Percentiles rank a stretch among this genome's conserved stretches.
These are phyloP conservation scores for Rhizopogon vulgaris DNA, from an alignment of 768 basidiomycete species.

Conservation along the genomic window DNA sequence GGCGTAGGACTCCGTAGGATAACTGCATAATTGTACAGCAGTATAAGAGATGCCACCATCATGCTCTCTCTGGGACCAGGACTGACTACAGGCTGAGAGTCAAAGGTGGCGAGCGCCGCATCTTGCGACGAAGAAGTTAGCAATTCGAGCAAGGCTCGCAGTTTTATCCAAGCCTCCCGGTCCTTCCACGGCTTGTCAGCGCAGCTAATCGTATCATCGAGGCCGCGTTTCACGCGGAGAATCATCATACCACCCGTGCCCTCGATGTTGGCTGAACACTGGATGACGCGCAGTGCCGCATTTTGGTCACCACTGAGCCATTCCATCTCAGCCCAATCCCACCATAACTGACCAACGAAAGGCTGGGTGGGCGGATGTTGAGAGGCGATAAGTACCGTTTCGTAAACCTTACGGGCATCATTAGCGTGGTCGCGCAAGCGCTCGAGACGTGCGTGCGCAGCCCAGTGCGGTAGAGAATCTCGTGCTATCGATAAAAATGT, in stretches of 20 bases:
- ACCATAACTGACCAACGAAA: conserved; percentile 54
- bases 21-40: conserved; percentile 56
- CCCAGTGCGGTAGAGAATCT: conserved; percentile 62
- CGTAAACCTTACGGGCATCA: conserved; percentile 75
- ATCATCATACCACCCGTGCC: conserved; percentile 47
- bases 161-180: conserved; percentile 58
- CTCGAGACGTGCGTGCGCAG: conserved; percentile 72
- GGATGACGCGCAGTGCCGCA: conserved; percentile 45
- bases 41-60: conserved; percentile 45
- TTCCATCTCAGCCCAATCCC: conserved; percentile 82
- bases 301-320: conserved; percentile 56
- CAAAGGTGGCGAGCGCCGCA: conserved; percentile 34
- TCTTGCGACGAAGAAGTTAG: conserved; percentile 38
- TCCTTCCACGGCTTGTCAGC: conserved; percentile 43
- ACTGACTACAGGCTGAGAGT: conserved; percentile 19
- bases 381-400: conserved; percentile 52
- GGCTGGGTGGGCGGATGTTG: conserved; percentile 28
- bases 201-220: conserved; percentile 45
- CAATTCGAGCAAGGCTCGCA: conserved; percentile 61
- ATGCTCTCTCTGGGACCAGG: conserved; percentile 40
- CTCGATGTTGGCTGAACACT: conserved; percentile 48
- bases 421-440: conserved; percentile 54
- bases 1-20: conserved; percentile 52
- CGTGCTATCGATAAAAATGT: conserved; percentile 48
- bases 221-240: conserved; percentile 55